Evolutionary conservation across 139 green algal species (phyloP), one percentile per base, ranked within the genome.

Genomic region (Spirogloea muscicola): DNA sequence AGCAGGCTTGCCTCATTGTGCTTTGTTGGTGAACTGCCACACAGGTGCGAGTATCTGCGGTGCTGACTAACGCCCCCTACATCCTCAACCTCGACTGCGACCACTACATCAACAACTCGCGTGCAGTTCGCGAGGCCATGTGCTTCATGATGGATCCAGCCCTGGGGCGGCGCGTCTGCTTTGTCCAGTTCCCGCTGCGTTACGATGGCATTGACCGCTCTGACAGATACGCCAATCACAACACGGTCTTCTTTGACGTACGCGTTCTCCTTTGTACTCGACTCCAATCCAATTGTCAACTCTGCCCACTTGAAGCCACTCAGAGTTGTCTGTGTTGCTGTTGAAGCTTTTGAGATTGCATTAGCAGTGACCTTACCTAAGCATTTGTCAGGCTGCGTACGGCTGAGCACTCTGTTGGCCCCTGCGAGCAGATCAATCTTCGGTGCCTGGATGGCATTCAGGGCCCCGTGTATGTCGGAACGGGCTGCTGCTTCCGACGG

Each of bases 41-140:
- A n/a, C 66, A 68, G 66, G 66, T 78, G 36, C 72, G 72, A 29
- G 72, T 65, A 21, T 52, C 46, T n/a, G 74, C 74, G 46, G 44
- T 82, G 52, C 49, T 82, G 34, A 82, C 74, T 31, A 82, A 82
- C 59, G 74, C 52, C 29, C 65, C 64, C n/a, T 82, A 64, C 65
- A 82, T 82, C 55, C 66, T 82, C 21, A 82, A 82, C 39, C 65
- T 82, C 29, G 74, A 82, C 44, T 82, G 74, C 46, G 74, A 82
- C 57, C 74, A 82, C 44, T 82, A 82, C 74, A 46, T 82, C 67
- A 79, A 74, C 68, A 80, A 82, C 39, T 71, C 44, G 37, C 72
- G 70, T 34, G 74, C 67, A 21, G 16, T 82, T 18, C 25, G 67
- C 18, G 65, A 82, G 59, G 74, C 74, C 48, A 78, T 82, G 66